Conservation (phyloP, 106 monocot species). For the Phalaenopsis equestris region DNA sequence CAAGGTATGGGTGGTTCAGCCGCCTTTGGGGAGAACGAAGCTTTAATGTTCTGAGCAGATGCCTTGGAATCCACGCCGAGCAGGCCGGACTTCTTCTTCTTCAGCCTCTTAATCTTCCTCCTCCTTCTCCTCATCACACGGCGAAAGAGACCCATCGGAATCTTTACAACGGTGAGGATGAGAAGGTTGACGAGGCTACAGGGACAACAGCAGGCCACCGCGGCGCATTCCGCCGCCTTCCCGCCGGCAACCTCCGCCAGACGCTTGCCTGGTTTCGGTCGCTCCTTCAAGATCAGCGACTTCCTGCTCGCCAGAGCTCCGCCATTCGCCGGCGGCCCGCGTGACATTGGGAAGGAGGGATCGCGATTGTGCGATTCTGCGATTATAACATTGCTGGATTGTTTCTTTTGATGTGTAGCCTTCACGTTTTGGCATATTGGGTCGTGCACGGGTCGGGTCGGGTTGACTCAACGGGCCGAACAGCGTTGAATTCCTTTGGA, state of each 20-base stretch:
- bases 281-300: conserved; percentile 4
- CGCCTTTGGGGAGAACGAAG: not conserved
- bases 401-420: not conserved
- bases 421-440: not conserved
- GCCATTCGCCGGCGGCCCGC: not conserved
- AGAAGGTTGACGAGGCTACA: conserved; percentile 29
- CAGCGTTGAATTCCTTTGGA: no score
- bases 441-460: not conserved
- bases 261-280: not conserved
- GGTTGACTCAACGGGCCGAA: no score
- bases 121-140: conserved; percentile 6
- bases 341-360: not conserved
- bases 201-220: conserved; percentile 37
- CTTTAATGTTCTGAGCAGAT: not conserved
- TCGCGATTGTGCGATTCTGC: not conserved
- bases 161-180: conserved; percentile 19
- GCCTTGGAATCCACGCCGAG: not conserved
- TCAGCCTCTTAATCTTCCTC: not conserved
- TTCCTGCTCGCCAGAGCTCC: not conserved
- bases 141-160: conserved; percentile 27
- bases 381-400: not conserved
- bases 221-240: conserved; percentile 38
- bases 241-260: conserved; percentile 31
- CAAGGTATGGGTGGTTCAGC: not conserved
- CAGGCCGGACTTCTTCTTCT: conserved; percentile 3